These are phyloP conservation scores for Camelina neglecta DNA, from an alignment of 345 rosid species.

Conservation along the genomic window DNA sequence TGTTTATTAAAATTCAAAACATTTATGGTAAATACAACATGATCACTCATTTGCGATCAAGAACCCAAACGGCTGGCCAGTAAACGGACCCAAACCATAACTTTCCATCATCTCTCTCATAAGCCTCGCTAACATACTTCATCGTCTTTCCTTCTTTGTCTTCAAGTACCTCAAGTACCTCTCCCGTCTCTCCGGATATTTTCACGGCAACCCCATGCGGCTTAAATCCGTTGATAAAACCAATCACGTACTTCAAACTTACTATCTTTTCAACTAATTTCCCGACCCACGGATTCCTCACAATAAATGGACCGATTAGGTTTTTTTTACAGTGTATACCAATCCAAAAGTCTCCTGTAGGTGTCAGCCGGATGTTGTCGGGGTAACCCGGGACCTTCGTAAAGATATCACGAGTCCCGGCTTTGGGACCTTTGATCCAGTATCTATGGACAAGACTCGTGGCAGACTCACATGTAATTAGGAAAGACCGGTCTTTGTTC, in stretches of 20 bases:
- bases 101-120: constrained; percentile 54
- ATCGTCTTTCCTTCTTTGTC: constrained; percentile 50
- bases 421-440: constrained; percentile 52
- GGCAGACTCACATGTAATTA: constrained; percentile 53
- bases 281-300: constrained; percentile 45
- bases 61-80: constrained; percentile 28
- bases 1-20: not conserved
- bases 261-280: constrained; percentile 32
- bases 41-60: constrained; percentile 19
- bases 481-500: constrained; percentile 58
- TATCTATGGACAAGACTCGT: constrained; percentile 46
- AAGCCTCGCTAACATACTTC: constrained; percentile 61
- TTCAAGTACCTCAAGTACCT: constrained; percentile 45
- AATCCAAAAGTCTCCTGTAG: constrained; percentile 30
- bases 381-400: constrained; percentile 27
- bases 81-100: constrained; percentile 64
- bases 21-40: not conserved
- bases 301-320: constrained; percentile 27
- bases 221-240: not conserved
- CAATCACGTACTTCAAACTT: not conserved
- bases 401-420: constrained; percentile 35
- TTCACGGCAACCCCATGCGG: constrained; percentile 47
- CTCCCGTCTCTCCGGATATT: constrained; percentile 53
- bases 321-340: constrained; percentile 9
- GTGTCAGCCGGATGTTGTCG: constrained; percentile 32